Evolutionary conservation across 2,329 filamentous ascomycete genomes (phyloP).

Genomic region (Blastomyces parvus): DNA sequence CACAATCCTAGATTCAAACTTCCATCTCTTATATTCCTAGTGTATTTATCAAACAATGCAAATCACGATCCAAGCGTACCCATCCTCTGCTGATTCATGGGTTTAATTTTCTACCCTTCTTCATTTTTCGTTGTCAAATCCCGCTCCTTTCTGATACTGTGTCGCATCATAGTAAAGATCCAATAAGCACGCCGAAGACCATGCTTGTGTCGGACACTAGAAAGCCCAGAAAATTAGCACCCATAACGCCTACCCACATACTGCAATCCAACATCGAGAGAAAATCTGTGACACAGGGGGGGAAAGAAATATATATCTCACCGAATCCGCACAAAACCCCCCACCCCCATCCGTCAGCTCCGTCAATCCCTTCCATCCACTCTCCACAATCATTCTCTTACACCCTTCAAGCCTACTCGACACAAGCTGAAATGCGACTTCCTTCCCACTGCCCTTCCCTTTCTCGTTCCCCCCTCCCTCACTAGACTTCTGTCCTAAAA

Average conservation of each 20-base stretch:
- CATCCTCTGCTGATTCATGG: background rate
- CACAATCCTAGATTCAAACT: background rate
- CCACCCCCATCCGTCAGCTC: slow-evolving; percentile 91
- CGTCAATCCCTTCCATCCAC: slow-evolving; percentile 79
- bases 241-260: background rate
- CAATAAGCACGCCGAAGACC: slow-evolving; percentile 89
- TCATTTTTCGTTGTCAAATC: background rate
- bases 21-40: background rate
- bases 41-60: background rate
- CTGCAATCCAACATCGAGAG: slow-evolving; percentile 8
- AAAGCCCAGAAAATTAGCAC: slow-evolving; percentile 14
- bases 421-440: slow-evolving; percentile 90
- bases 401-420: slow-evolving; percentile 72
- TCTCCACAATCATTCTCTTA: slow-evolving; percentile 71
- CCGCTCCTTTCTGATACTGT: slow-evolving; percentile 23
- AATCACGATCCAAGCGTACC: background rate
- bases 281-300: slow-evolving; percentile 1
- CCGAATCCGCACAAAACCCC: slow-evolving; percentile 74
- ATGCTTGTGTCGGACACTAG: slow-evolving; percentile 87
- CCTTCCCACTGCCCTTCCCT: slow-evolving; percentile 34
- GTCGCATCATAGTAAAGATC: slow-evolving; percentile 91
- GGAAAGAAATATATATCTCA: slow-evolving; percentile 40
- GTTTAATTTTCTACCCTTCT: background rate
- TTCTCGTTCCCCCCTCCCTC: slow-evolving; percentile 31
- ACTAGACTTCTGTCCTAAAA: slow-evolving; percentile 55